These are phyloP conservation scores for Aegilops longissima DNA, from an alignment of 176 grass and related monocot species.

Conservation along the genomic window DNA sequence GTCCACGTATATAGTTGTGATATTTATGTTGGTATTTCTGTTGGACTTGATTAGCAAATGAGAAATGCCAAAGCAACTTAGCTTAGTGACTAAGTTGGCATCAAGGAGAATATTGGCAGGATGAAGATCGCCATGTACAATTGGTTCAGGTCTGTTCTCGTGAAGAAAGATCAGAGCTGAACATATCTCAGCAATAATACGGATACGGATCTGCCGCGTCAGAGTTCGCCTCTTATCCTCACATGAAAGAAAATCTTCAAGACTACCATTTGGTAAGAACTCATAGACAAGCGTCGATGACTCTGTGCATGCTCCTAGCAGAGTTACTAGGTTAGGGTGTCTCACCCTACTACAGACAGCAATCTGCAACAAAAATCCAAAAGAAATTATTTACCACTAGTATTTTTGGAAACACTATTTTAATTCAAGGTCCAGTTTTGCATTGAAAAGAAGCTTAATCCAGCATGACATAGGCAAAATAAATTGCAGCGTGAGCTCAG, in stretches of 20 bases:
- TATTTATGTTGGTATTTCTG: no score
- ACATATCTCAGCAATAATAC: background rate
- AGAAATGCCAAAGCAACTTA: background rate
- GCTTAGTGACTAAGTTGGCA: background rate
- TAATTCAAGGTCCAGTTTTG: background rate
- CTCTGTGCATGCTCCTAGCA: background rate
- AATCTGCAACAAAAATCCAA: slow-evolving; percentile 21
- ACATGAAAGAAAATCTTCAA: background rate
- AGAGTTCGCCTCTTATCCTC: background rate
- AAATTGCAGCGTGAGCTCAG: background rate
- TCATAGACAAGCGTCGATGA: background rate
- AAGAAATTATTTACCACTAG: background rate
- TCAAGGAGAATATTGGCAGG: background rate
- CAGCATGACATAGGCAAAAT: background rate
- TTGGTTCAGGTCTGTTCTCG: background rate
- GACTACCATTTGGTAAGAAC: background rate
- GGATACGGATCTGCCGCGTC: background rate
- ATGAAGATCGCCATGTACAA: background rate
- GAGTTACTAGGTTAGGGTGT: background rate
- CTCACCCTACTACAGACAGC: background rate
- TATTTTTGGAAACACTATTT: background rate
- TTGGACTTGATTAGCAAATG: background rate
- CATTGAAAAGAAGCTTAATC: background rate
- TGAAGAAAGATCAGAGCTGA: background rate
- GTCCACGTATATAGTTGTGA: no score